A percentile compares a stretch with the other conserved stretches of the same genome.
Evolutionary conservation across 192 early-diverging fungal genomes (phyloP).

Genomic region (Podila horticola): DNA sequence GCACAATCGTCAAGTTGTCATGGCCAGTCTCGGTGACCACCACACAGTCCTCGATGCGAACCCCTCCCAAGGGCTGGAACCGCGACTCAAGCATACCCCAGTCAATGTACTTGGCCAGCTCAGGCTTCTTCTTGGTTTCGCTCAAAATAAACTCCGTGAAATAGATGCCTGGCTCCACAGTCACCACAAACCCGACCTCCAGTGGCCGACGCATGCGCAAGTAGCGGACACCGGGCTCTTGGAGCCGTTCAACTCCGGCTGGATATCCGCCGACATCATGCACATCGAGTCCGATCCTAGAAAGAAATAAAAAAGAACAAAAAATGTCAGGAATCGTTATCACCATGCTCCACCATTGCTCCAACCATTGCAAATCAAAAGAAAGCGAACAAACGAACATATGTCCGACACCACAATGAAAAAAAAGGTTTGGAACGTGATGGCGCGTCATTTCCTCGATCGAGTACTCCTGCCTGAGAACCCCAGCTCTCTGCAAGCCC

Average conservation of each 20-base stretch:
- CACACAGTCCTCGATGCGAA: slow-evolving; percentile 93
- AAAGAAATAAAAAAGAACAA: slow-evolving; percentile 42
- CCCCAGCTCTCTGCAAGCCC: slow-evolving; percentile 76
- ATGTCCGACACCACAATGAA: slow-evolving; percentile 87
- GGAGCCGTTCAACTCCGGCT: slow-evolving; percentile 73
- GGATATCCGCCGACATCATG: slow-evolving; percentile 96
- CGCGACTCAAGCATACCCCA: slow-evolving; percentile 67
- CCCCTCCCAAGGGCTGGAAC: slow-evolving; percentile 84
- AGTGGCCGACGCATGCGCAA: slow-evolving; percentile 77
- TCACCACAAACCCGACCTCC: slow-evolving; percentile 85
- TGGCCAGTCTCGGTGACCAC: slow-evolving; percentile 84
- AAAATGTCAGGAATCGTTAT: too few relatives aligned
- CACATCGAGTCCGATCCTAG: slow-evolving; percentile 88
- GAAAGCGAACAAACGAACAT: too few relatives aligned
- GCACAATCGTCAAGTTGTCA: slow-evolving; percentile 86
- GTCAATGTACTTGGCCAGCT: slow-evolving; percentile 72
- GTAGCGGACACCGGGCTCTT: slow-evolving; percentile 74
- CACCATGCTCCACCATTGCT: too few relatives aligned
- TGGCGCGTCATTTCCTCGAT: slow-evolving; percentile 67
- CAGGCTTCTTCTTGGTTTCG: slow-evolving; percentile 65
- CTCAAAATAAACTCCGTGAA: slow-evolving; percentile 85
- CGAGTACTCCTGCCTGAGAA: slow-evolving; percentile 71
- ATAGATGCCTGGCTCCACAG: slow-evolving; percentile 97
- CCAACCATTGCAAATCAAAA: too few relatives aligned
- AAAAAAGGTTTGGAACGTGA: slow-evolving; percentile 68